Percentiles rank a stretch among this genome's conserved stretches.
Conservation (phyloP, 2,329 filamentous ascomycete genomes). For the Anisogramma anomala region DNA sequence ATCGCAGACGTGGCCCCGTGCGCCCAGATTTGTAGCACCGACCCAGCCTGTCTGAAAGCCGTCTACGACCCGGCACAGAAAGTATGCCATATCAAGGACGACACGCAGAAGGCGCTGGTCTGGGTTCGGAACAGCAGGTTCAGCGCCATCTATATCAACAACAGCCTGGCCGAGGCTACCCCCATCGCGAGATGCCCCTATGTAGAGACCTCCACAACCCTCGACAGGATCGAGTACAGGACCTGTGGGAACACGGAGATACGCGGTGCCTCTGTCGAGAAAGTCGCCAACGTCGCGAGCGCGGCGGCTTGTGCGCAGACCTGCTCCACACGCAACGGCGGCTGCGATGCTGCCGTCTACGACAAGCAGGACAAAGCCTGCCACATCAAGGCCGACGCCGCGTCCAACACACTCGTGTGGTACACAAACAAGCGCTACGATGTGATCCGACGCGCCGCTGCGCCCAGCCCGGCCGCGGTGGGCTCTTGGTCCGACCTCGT, state of each 20-base stretch:
- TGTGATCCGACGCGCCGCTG: slow-evolving; percentile 2
- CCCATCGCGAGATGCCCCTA: slow-evolving; percentile 4
- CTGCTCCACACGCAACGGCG: not conserved
- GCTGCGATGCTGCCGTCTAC: slow-evolving; percentile 2
- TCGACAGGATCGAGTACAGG: slow-evolving; percentile 3
- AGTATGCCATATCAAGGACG: slow-evolving; percentile 7
- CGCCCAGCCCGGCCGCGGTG: slow-evolving; percentile 14
- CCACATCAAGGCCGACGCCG: slow-evolving; percentile 5
- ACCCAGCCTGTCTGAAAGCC: slow-evolving; percentile 2
- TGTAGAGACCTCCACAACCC: not conserved
- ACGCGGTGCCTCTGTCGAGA: slow-evolving; percentile 1
- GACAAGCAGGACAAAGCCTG: not conserved
- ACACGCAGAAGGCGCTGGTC: not conserved
- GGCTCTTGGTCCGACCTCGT: slow-evolving; percentile 20
- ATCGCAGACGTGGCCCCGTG: slow-evolving; percentile 2
- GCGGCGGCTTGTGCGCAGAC: slow-evolving; percentile 2
- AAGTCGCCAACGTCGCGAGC: slow-evolving; percentile 3
- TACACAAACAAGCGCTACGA: slow-evolving; percentile 5
- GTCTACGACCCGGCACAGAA: slow-evolving; percentile 3
- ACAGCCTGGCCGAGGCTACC: slow-evolving; percentile 1
- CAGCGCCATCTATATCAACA: slow-evolving; percentile 4
- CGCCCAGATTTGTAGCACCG: slow-evolving; percentile 5
- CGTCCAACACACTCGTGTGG: slow-evolving; percentile 6
- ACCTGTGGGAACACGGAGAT: slow-evolving; percentile 1
- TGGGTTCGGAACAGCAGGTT: slow-evolving; percentile 3